phyloP scores from a whole-genome alignment of 2,329 filamentous ascomycete genomes.

The Penicillium nordicum region DNA sequence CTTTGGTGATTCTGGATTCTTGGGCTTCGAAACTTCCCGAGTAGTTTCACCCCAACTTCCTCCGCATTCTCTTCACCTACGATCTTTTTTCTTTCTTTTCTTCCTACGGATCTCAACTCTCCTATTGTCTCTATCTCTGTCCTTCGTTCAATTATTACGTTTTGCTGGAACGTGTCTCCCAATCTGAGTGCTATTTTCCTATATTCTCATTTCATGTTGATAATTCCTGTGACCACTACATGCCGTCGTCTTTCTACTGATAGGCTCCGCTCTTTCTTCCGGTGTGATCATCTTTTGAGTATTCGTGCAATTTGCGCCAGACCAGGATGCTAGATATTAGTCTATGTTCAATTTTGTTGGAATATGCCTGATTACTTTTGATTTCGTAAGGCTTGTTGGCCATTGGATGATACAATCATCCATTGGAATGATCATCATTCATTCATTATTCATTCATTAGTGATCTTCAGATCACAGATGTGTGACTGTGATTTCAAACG shows the following conservation, averaged over 20 bases:
- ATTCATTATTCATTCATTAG: background rate
- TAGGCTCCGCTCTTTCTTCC: constrained; percentile 13
- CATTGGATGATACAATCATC: background rate
- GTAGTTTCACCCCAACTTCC: background rate
- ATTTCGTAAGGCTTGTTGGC: background rate
- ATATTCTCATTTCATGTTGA: constrained; percentile 18
- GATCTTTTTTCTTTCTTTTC: constrained; percentile 1
- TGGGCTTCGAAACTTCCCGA: background rate
- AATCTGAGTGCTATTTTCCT: constrained; percentile 5
- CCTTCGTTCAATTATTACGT: constrained; percentile 7
- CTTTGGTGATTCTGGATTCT: background rate
- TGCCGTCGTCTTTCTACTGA: constrained; percentile 8
- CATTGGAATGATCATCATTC: background rate
- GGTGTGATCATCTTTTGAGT: constrained; percentile 12
- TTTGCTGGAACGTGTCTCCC: background rate
- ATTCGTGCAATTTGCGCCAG: constrained; percentile 14
- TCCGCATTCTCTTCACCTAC: constrained; percentile 1
- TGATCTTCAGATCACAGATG: background rate
- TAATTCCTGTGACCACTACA: constrained; percentile 14
- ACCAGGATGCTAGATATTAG: constrained; percentile 13
- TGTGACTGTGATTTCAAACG: background rate
- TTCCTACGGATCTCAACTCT: constrained; percentile 5
- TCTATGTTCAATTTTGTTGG: constrained; percentile 7
- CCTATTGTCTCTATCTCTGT: constrained; percentile 1
- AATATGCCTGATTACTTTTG: background rate